phyloP scores from a whole-genome alignment of 2,329 filamentous ascomycete species.

The Ophiosphaerella narmari region DNA sequence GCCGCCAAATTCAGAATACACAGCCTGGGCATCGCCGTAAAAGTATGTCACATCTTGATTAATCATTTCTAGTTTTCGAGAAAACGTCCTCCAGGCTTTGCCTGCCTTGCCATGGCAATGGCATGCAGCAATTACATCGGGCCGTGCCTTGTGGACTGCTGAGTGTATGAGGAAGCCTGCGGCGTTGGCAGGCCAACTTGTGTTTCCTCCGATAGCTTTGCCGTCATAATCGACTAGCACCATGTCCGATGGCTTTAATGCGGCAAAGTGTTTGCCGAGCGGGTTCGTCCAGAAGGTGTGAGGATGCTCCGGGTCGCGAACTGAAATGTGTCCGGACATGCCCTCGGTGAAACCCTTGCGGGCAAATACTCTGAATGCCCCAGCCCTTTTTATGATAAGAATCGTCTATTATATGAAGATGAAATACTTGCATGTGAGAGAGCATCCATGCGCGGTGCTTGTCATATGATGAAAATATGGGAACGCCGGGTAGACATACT shows the following conservation, averaged over 20 bases:
- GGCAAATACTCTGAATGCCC: constrained; percentile 56
- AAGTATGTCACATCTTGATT: constrained; percentile 70
- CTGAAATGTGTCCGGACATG: constrained; percentile 70
- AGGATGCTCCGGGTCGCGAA: constrained; percentile 67
- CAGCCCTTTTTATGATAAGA: constrained; percentile 16
- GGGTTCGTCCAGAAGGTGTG: constrained; percentile 72
- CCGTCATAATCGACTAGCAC: constrained; percentile 68
- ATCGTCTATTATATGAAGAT: too few relatives aligned
- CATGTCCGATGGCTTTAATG: constrained; percentile 69
- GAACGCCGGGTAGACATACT: constrained; percentile 58
- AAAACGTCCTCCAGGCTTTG: constrained; percentile 71
- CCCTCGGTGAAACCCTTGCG: constrained; percentile 70
- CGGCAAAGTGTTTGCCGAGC: constrained; percentile 67
- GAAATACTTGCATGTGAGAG: constrained; percentile 62
- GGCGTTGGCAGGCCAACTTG: constrained; percentile 64
- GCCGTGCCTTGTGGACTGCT: constrained; percentile 68
- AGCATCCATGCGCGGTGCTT: constrained; percentile 67
- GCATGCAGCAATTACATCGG: constrained; percentile 68
- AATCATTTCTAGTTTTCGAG: constrained; percentile 69
- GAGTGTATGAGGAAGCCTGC: constrained; percentile 73
- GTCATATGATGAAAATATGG: constrained; percentile 58
- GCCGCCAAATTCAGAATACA: constrained; percentile 68
- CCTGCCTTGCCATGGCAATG: constrained; percentile 71
- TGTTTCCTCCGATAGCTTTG: constrained; percentile 67
- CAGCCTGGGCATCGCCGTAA: constrained; percentile 64